phyloP scores from a whole-genome alignment of 2,329 filamentous ascomycete genomes.

The Colletotrichum sp. region DNA sequence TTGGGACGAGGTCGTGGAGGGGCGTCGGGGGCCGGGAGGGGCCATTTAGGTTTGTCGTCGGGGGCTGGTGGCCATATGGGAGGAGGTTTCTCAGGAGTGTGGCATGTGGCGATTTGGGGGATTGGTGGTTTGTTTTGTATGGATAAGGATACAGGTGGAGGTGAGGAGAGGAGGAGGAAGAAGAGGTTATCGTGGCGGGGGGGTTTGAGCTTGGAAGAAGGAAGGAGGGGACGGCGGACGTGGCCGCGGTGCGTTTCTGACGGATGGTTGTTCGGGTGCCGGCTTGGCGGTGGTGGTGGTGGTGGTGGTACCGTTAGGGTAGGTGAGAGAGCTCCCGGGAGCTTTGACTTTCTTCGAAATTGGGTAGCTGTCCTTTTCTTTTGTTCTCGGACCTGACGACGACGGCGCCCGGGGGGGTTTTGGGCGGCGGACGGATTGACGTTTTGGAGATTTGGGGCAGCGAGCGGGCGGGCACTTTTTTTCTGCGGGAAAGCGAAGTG shows the following conservation, averaged over 20 bases:
- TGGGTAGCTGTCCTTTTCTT: not conserved
- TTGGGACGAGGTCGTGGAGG: not conserved
- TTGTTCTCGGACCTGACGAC: not conserved
- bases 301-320: not conserved
- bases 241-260: not conserved
- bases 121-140: not conserved
- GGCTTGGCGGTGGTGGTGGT: not conserved
- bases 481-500: not conserved
- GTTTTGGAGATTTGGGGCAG: not conserved
- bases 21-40: not conserved
- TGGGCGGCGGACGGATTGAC: not conserved
- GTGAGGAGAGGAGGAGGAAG: not conserved
- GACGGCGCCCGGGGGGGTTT: not conserved
- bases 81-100: not conserved
- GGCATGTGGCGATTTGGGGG: not conserved
- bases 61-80: conserved; percentile 10
- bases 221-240: not conserved
- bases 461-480: not conserved
- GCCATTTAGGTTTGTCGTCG: conserved; percentile 4
- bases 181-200: not conserved
- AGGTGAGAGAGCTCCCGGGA: not conserved
- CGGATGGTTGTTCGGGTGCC: not conserved
- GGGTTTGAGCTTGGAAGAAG: not conserved
- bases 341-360: not conserved
- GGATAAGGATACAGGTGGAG: not conserved